Base-by-base conservation (phyloP, 106 monocot genomes). In the Agapanthus africanus region DNA sequence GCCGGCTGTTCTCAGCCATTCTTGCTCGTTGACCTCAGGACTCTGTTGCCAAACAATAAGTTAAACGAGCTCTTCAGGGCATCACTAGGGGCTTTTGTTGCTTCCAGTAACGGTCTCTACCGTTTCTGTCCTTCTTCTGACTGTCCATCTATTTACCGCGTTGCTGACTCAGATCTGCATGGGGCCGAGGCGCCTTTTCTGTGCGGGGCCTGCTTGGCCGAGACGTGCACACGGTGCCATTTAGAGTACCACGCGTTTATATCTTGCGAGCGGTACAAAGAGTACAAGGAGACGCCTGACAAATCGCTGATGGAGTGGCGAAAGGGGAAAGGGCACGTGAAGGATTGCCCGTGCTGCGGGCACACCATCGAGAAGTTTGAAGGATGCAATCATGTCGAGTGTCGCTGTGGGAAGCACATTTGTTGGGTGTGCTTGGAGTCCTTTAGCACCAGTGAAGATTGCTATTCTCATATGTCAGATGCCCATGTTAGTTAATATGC, bases 51-150 rank as follows among this genome's bases (percentile, higher is more conserved):
- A 2, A 37, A 16, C 10, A 80, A 84, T 8, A 82, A 77, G 63
- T 36, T 99, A 33, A 90, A 93, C 32, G 93, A 99, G 70, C 85
- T 99, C 14, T 87, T 93, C 77, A 69, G 82, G 70, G 93, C 93
- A 0, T 90, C 99, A 0, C 25, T 99, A 27, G 72, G 70, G 22
- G 71, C 82, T 0, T 89, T 85, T 38, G 90, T 99, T 51, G 73
- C 79, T 3, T 80, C 83, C 42, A 93, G 77, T 31, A 60, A 56
- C 5, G 89, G 82, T 15, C 40, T 39, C 15, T 99, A 90, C 77
- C 79, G 85, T 26, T 99, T 90, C 50, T 85, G 78, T 46, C 82
- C 85, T 0, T 70, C 85, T 0, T 79, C 85, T 6, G 85, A 86
- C 46, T 86, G 82, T 52, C 79, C 82, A 14, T 64, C 72, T 10